Conservation (phyloP, 2,329 filamentous ascomycete genomes). For the Teratosphaeria pseudoeucalypti region DNA sequence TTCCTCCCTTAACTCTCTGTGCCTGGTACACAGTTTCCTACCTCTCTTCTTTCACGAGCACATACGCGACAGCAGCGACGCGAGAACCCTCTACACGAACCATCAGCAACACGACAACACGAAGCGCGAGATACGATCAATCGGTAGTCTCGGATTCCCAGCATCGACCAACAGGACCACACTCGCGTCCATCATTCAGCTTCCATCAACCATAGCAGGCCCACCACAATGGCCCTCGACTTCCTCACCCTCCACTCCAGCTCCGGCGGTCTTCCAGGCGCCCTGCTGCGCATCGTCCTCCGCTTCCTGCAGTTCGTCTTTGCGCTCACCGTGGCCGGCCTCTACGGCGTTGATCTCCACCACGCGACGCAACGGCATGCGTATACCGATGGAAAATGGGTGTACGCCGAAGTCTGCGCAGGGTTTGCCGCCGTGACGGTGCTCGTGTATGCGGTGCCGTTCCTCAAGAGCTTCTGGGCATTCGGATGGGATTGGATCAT, state of each 20-base stretch:
- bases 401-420: conserved; percentile 65
- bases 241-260: conserved; percentile 13
- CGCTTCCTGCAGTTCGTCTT: conserved; percentile 69
- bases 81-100: not conserved
- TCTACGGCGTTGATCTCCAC: conserved; percentile 64
- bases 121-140: not conserved
- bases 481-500: conserved; percentile 63
- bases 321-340: conserved; percentile 63
- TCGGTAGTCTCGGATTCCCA: not conserved
- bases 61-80: not conserved
- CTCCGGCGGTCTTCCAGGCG: conserved; percentile 24
- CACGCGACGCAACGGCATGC: conserved; percentile 40
- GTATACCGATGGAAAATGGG: conserved; percentile 59
- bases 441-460: conserved; percentile 53
- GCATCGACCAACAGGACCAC: not conserved
- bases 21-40: not conserved
- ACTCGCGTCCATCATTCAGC: conserved; percentile 1
- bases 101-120: not conserved
- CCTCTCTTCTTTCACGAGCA: not conserved
- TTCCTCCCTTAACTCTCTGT: not conserved
- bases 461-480: conserved; percentile 41
- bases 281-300: conserved; percentile 45
- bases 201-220: not conserved
- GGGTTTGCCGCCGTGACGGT: conserved; percentile 53
- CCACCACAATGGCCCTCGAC: conserved; percentile 17